Base-by-base conservation (phyloP, 495 filamentous ascomycete species). In the Podospora conica region DNA sequence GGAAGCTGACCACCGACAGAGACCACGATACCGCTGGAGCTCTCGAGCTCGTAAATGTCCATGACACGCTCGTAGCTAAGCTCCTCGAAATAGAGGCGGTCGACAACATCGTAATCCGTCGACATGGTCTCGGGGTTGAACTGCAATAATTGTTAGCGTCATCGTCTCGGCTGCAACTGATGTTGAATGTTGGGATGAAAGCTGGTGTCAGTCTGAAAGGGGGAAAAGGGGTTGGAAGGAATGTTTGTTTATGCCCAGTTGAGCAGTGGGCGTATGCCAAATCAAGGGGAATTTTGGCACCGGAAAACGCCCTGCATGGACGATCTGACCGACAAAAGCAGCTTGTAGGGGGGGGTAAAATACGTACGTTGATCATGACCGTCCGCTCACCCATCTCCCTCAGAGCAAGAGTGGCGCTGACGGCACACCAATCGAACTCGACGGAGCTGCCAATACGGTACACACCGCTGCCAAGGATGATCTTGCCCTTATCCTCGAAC, bases 381-480 rank as follows among this genome's bases (percentile, higher is more conserved):
- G 94, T 98, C 85, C 97, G 96, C 84, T 96, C 91, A 70, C 92
- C 94, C 87, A 97, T 93, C 60, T 88, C 80, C 68, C 87, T 86
- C 68, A 97, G 83, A 40, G 93, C 93, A 29, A 91, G 82, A 18
- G 95, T 95, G 66, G 92, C 91, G 73, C 94, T 96, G 68, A 97
- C 94, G 64, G 94, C 94, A 74, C 95, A 98, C 94, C 94, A 98
- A 79, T 98, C 94, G 74, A 98, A 98, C 78, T 98, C 94, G 64
- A 98, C 94, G 23, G 93, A 97, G 81, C 90, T 94, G 67, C 95
- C 94, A 74, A 97, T 98, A 69, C 94, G 87, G 84, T 98, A 98
- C 9, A 97, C 94, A 76, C 94, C 94, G 76, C 90, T 93, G 55
- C 94, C 94, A 28, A 97, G 87, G 61, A 98, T 90, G 63, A 97